A percentile compares a stretch with the other conserved stretches of the same genome.
Conservation (phyloP, 441 rosid genomes). For the Bruguiera hainesii region DNA sequence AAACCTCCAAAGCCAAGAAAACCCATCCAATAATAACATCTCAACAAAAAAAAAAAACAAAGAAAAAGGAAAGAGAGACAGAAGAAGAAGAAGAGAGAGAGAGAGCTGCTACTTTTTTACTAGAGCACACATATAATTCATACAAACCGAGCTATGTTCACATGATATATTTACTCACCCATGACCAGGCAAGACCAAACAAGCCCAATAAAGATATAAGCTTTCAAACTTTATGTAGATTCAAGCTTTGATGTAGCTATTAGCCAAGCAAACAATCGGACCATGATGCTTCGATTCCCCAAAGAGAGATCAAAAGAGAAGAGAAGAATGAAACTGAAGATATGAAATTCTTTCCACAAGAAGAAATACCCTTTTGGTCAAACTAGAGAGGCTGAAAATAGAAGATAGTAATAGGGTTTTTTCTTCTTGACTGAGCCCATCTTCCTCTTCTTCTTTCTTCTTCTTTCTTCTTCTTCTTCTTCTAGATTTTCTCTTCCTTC, state of each 20-base stretch:
- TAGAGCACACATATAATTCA: constrained; percentile 8
- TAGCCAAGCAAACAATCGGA: constrained; percentile 47
- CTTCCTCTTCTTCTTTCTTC: constrained; percentile 11
- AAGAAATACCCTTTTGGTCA: constrained; percentile 17
- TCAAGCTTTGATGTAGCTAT: constrained; percentile 12
- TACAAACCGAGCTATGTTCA: constrained; percentile 10
- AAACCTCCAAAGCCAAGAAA: constrained; percentile 13
- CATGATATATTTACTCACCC: neutral
- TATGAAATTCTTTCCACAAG: constrained; percentile 18
- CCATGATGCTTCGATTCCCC: constrained; percentile 76
- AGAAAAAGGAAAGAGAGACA: neutral
- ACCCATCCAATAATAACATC: neutral
- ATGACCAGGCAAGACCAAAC: constrained; percentile 7
- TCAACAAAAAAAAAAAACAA: neutral
- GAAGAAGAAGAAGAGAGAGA: neutral
- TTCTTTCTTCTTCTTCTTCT: neutral
- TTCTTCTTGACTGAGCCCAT: constrained; percentile 42
- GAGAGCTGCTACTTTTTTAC: neutral
- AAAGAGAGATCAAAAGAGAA: constrained; percentile 18
- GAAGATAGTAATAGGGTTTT: constrained; percentile 32
- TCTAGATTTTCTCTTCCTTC: constrained; percentile 14
- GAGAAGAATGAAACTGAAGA: constrained; percentile 21
- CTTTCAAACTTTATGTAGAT: constrained; percentile 1
- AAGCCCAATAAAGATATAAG: constrained; percentile 7
- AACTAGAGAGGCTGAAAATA: neutral